Conservation (phyloP, 495 filamentous ascomycete genomes). For the Aspergillus taichungensis region DNA sequence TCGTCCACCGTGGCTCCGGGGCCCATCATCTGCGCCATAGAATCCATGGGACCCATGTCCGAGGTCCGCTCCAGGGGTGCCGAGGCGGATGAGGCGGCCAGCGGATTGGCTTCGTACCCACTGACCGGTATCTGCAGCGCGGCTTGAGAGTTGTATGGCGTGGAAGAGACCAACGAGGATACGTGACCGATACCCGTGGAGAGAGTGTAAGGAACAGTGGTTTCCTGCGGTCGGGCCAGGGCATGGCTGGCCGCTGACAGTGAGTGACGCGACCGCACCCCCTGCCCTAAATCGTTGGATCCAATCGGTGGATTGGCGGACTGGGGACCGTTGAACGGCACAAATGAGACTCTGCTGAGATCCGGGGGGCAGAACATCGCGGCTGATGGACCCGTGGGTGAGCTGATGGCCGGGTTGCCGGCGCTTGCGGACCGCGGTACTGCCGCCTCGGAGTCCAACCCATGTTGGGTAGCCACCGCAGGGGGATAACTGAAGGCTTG, state of each 20-base stretch:
- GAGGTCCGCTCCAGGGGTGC: constrained; percentile 11
- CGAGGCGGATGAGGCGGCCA: constrained; percentile 11
- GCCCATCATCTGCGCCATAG: constrained; percentile 23
- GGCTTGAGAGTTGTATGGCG: constrained; percentile 16
- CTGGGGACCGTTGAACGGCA: constrained; percentile 1
- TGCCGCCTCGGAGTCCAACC: constrained; percentile 6
- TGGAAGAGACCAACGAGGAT: constrained; percentile 8
- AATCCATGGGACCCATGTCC: constrained; percentile 16
- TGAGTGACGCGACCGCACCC: constrained; percentile 4
- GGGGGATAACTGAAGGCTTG: constrained; percentile 16
- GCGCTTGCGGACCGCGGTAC: constrained; percentile 8
- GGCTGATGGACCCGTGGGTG: constrained; percentile 9
- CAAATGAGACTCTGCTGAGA: constrained; percentile 7
- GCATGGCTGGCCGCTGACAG: constrained; percentile 1
- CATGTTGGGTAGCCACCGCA: constrained; percentile 8
- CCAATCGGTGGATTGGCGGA: constrained; percentile 10
- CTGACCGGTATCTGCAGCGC: constrained; percentile 15
- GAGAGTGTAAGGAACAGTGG: constrained; percentile 17
- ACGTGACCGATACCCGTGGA: constrained; percentile 19
- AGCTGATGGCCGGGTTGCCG: constrained; percentile 11
- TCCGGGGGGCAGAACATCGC: constrained; percentile 12
- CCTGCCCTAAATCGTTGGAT: constrained; percentile 8
- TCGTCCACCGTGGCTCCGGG: constrained; percentile 30
- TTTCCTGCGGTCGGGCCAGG: constrained; percentile 6
- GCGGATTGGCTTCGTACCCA: constrained; percentile 22